Percentiles rank a stretch among this genome's conserved stretches.
These are phyloP conservation scores for Pluteus cervinus DNA, from an alignment of 768 basidiomycete genomes.

Conservation along the genomic window DNA sequence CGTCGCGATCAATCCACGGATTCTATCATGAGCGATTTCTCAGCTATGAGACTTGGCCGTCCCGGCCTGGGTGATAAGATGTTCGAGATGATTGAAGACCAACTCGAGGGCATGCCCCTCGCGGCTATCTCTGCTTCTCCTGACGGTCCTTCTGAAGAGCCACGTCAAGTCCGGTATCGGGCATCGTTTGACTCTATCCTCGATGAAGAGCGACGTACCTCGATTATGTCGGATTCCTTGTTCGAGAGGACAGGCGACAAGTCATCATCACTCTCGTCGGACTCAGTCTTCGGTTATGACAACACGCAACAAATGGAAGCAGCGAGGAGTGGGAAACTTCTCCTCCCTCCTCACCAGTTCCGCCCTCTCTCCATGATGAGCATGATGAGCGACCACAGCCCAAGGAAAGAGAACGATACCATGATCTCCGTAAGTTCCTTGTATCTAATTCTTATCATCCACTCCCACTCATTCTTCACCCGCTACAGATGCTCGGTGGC, in stretches of 20 bases:
- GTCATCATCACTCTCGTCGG: constrained; percentile 45
- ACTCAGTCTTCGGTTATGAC: constrained; percentile 59
- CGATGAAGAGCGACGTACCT: constrained; percentile 39
- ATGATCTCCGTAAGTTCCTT: constrained; percentile 62
- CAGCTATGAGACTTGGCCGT: constrained; percentile 49
- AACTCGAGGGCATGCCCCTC: constrained; percentile 50
- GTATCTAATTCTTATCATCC: background rate
- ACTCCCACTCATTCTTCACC: constrained; percentile 6
- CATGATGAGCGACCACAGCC: constrained; percentile 39
- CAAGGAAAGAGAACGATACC: constrained; percentile 67
- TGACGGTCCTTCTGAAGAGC: too few relatives aligned
- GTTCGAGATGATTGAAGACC: constrained; percentile 56
- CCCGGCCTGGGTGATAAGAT: constrained; percentile 85
- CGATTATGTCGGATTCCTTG: constrained; percentile 41
- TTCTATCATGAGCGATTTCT: constrained; percentile 61
- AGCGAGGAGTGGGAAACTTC: too few relatives aligned
- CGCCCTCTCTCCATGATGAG: constrained; percentile 64
- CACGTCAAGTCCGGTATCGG: constrained; percentile 7
- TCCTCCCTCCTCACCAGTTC: constrained; percentile 47
- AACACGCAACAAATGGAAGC: constrained; percentile 24
- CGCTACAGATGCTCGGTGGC: constrained; percentile 70
- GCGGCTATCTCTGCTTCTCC: constrained; percentile 65
- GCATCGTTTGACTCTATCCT: constrained; percentile 63
- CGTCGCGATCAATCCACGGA: constrained; percentile 54
- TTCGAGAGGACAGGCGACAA: constrained; percentile 58